Base-by-base conservation (phyloP, 2,329 filamentous ascomycete species). In the Aspergillus pseudotamarii region DNA sequence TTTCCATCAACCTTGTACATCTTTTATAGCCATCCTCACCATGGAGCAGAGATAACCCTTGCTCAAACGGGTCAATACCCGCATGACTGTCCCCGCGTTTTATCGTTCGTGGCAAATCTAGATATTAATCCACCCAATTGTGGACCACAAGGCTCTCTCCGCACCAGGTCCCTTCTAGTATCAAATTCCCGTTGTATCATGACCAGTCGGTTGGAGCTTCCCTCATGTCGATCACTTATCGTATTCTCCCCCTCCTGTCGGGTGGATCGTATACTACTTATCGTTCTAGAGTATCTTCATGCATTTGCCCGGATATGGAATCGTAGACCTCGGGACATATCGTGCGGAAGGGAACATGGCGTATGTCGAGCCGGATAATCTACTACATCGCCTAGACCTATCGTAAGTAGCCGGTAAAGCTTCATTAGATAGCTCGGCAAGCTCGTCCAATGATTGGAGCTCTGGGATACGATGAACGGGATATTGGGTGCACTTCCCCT, bases 201-300 rank as follows among this genome's bases (percentile, higher is more conserved):
- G 28, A 28, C 21, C 38, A 41, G 28, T 66, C 69, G 68, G 63
- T 69, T 70, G 61, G 64, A 68, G 51, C 66, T 70, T 70, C 67
- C 68, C 54, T 26, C 28, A 50, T 57, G 58, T 41, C 60, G 58
- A 57, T 63, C 63, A 58, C 56, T 38, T 45, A 54, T 53, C 26
- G 30, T 34, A 53, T 16, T 65, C 58, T 4, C n/a, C 21, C 58
- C 59, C 59, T 59, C 51, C 59, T 48, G 41, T 48, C 16, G 23
- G 23, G n/a, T 26, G 34, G 38, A 12, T 23, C 21, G 34, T 32
- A 34, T 21, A 26, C 32, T 51, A 26, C 32, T 51, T 54, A 23
- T 54, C 50, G 4, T 14, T 14, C 16, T 16, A 50, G 23, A 10
- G 14, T 36, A 34, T 54, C 9, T n/a, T 9, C 19, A 32, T 21